Evolutionary conservation across 495 filamentous ascomycete species (phyloP).

Genomic region (Venustampulla echinocandica): DNA sequence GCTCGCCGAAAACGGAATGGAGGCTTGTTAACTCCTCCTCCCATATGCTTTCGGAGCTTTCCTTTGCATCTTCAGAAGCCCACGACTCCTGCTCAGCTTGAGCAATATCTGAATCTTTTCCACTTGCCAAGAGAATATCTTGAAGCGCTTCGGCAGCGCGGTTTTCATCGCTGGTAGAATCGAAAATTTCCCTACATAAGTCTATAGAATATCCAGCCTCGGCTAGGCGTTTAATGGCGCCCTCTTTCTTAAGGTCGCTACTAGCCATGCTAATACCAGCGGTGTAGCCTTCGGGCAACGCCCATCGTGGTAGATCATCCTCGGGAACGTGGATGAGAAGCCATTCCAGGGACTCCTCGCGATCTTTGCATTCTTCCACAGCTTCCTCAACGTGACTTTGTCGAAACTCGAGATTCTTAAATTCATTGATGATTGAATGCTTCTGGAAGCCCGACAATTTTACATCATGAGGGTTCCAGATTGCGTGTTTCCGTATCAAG

Average conservation of each 20-base stretch:
- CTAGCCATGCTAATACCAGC: conserved; percentile 79
- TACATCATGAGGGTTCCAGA: conserved; percentile 78
- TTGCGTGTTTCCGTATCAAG: conserved; percentile 61
- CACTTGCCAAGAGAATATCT: conserved; percentile 49
- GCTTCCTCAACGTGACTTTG: conserved; percentile 86
- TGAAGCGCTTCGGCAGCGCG: conserved; percentile 73
- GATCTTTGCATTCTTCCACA: conserved; percentile 73
- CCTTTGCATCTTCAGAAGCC: conserved; percentile 28
- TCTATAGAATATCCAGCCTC: conserved; percentile 77
- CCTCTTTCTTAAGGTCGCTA: conserved; percentile 69
- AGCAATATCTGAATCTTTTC: conserved; percentile 13
- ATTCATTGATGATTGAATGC: conserved; percentile 58
- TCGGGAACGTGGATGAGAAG: conserved; percentile 93
- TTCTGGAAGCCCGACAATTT: conserved; percentile 50
- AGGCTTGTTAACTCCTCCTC: conserved; percentile 73
- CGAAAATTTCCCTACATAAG: conserved; percentile 66
- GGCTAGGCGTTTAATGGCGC: conserved; percentile 70
- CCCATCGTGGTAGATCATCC: conserved; percentile 85
- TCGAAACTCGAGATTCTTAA: conserved; percentile 70
- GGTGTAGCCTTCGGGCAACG: conserved; percentile 79
- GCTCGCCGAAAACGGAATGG: conserved; percentile 68
- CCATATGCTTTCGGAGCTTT: conserved; percentile 55
- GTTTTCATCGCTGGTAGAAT: conserved; percentile 64
- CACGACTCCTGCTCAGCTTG: conserved; percentile 9
- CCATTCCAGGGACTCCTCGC: conserved; percentile 88